These are phyloP conservation scores for Ananas comosus DNA, from an alignment of 176 grass and related monocot genomes.

Conservation along the genomic window DNA sequence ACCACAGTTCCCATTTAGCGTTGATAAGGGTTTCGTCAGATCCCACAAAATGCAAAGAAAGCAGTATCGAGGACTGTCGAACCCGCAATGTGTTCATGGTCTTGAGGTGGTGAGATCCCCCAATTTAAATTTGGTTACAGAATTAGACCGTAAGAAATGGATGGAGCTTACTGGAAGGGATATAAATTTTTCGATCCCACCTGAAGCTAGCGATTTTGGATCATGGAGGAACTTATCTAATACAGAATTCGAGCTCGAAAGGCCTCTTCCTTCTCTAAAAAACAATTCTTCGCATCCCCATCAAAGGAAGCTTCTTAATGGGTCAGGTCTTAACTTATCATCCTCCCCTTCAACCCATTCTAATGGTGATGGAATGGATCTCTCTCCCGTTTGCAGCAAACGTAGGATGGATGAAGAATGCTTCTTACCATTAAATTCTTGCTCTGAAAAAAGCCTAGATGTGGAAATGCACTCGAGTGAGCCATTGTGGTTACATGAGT, in stretches of 20 bases:
- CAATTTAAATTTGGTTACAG: slow-evolving; percentile 48
- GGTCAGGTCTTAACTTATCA: slow-evolving; percentile 69
- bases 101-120: slow-evolving; percentile 71
- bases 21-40: slow-evolving; percentile 74
- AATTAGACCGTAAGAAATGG: slow-evolving; percentile 86
- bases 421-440: slow-evolving; percentile 56
- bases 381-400: slow-evolving; percentile 78
- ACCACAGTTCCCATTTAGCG: slow-evolving; percentile 85
- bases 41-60: slow-evolving; percentile 97
- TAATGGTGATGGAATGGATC: slow-evolving; percentile 68
- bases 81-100: slow-evolving; percentile 97
- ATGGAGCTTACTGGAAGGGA: slow-evolving; percentile 78
- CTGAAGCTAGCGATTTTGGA: slow-evolving; percentile 85
- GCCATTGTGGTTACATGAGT: slow-evolving; percentile 63
- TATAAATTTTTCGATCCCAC: slow-evolving; percentile 68
- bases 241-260: slow-evolving; percentile 77
- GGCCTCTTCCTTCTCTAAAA: slow-evolving; percentile 32
- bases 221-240: slow-evolving; percentile 77
- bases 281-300: slow-evolving; percentile 30
- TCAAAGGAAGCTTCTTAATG: slow-evolving; percentile 62
- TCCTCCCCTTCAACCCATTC: slow-evolving; percentile 67
- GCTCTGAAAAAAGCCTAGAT: slow-evolving; percentile 37
- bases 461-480: slow-evolving; percentile 49
- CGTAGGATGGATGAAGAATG: slow-evolving; percentile 73
- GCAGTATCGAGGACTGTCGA: slow-evolving; percentile 89